A percentile compares a stretch with the other conserved stretches of the same genome.
Conservation (phyloP, 345 rosid species). For the Reutealis trisperma region DNA sequence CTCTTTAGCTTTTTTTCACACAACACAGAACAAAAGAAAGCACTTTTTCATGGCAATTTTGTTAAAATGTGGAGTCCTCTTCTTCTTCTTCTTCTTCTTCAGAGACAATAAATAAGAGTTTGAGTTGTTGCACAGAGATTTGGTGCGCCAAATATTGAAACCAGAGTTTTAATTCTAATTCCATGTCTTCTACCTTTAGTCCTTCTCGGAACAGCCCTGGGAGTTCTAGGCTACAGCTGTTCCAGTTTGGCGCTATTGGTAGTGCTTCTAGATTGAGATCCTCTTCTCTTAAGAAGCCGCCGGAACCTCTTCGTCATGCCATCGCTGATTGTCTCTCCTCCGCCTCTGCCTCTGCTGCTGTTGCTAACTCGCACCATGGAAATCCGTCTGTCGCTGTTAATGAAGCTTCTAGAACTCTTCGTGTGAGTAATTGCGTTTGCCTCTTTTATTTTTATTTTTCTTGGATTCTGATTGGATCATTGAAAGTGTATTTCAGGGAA, state of each 20-base stretch:
- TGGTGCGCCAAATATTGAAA: background rate
- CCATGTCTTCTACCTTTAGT: constrained; percentile 57
- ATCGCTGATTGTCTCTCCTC: constrained; percentile 76
- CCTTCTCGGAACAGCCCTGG: constrained; percentile 67
- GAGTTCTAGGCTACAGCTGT: constrained; percentile 58
- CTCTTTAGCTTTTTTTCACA: background rate
- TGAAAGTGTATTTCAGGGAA: background rate
- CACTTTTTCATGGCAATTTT: background rate
- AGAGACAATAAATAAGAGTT: background rate
- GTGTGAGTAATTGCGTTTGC: constrained; percentile 52
- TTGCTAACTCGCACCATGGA: constrained; percentile 56
- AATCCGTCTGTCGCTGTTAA: constrained; percentile 51
- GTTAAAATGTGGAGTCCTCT: constrained; percentile 6
- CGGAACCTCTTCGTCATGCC: constrained; percentile 94
- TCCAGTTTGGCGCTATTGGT: constrained; percentile 38
- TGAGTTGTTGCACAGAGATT: constrained; percentile 2
- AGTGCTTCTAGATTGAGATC: constrained; percentile 82
- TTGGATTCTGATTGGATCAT: constrained; percentile 39
- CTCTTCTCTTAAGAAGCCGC: constrained; percentile 76
- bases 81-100: background rate
- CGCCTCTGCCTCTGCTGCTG: constrained; percentile 43
- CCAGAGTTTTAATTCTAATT: background rate
- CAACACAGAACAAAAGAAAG: background rate
- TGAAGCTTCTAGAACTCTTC: constrained; percentile 94
- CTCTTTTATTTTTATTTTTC: background rate